Conservation (phyloP, 768 basidiomycete genomes). For the Trametes punicea region DNA sequence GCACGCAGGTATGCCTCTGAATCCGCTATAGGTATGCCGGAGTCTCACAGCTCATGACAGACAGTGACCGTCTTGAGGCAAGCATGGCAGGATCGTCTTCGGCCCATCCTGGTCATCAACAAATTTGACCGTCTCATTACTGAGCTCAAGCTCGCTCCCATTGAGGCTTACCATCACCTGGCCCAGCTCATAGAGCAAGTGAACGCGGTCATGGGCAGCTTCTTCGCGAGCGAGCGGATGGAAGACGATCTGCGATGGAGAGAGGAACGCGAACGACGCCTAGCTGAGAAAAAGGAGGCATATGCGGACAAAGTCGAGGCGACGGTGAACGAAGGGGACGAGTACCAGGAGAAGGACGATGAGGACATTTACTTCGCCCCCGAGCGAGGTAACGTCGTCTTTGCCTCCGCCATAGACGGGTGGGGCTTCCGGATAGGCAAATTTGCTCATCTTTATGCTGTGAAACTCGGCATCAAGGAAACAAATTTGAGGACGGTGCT, state of each 20-base stretch:
- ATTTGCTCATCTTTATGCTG: constrained; percentile 89
- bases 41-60: constrained; percentile 37
- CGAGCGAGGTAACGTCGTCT: constrained; percentile 92
- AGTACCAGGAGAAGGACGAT: constrained; percentile 94
- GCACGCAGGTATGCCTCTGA: constrained; percentile 70
- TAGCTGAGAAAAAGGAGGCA: constrained; percentile 71
- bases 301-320: constrained; percentile 56
- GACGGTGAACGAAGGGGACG: constrained; percentile 51
- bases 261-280: constrained; percentile 83
- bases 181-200: constrained; percentile 91
- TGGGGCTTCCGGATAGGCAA: constrained; percentile 96
- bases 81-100: constrained; percentile 86
- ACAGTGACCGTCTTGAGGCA: constrained; percentile 94
- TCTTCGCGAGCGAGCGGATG: constrained; percentile 95
- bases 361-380: constrained; percentile 98
- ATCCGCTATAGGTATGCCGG: not conserved
- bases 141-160: constrained; percentile 86
- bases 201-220: constrained; percentile 96
- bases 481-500: constrained; percentile 78
- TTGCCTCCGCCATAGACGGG: constrained; percentile 93
- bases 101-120: constrained; percentile 94
- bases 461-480: constrained; percentile 90
- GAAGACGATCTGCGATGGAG: constrained; percentile 93
- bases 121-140: constrained; percentile 93
- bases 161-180: constrained; percentile 95